Conservation (phyloP, 2,329 filamentous ascomycete genomes). For the Sclerotinia glacialis region DNA sequence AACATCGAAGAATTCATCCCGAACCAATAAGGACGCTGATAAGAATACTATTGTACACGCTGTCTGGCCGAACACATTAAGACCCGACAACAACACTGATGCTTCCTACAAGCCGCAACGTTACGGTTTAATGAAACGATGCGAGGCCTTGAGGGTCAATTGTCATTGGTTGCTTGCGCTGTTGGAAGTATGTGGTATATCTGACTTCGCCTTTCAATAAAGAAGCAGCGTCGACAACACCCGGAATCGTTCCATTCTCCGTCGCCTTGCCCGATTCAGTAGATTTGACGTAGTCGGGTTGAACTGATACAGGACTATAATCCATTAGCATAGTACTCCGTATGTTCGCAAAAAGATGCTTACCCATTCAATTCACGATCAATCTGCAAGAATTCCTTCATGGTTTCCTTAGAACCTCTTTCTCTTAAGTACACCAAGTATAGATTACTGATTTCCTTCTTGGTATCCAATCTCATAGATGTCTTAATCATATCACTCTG, state of each 20-base stretch:
- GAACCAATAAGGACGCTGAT: constrained; percentile 5
- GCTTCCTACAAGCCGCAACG: neutral
- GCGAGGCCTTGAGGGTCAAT: constrained; percentile 35
- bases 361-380: constrained; percentile 87
- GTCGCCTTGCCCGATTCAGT: constrained; percentile 42
- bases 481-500: constrained; percentile 72
- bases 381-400: constrained; percentile 79
- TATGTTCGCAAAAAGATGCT: constrained; percentile 35
- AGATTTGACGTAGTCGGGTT: constrained; percentile 40
- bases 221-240: constrained; percentile 45
- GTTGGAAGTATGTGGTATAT: constrained; percentile 46
- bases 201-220: constrained; percentile 45
- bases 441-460: constrained; percentile 71
- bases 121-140: constrained; percentile 30
- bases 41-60: constrained; percentile 12
- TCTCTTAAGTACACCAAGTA: constrained; percentile 86
- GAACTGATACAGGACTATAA: constrained; percentile 45
- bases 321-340: constrained; percentile 24
- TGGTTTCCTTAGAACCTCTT: constrained; percentile 75
- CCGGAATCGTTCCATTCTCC: constrained; percentile 45
- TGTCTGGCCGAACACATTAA: neutral
- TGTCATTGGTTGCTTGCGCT: constrained; percentile 30
- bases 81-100: constrained; percentile 4
- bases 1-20: neutral
- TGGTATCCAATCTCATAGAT: constrained; percentile 61